phyloP scores from a whole-genome alignment of 139 green algal genomes.

The Picochlorum costavermella region DNA sequence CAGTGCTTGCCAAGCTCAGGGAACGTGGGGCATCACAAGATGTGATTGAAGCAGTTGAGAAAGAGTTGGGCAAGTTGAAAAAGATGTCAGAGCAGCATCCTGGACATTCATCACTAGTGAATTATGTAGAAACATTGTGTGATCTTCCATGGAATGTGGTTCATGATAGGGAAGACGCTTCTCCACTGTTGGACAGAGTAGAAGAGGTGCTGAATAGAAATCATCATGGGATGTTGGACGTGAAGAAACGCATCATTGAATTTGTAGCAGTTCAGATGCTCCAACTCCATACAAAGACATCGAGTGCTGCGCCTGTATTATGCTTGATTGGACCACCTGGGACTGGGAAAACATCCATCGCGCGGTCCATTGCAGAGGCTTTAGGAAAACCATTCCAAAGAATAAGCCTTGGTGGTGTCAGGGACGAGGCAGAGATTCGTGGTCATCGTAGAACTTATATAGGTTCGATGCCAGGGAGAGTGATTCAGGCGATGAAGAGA shows the following conservation, averaged over 20 bases:
- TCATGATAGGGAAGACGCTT: background rate
- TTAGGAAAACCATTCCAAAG: conserved; percentile 80
- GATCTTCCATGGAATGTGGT: conserved; percentile 73
- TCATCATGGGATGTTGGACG: conserved; percentile 88
- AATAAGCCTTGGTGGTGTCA: conserved; percentile 85
- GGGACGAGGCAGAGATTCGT: conserved; percentile 92
- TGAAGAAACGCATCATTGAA: conserved; percentile 95
- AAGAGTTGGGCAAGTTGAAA: conserved; percentile 19
- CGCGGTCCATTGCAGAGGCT: conserved; percentile 69
- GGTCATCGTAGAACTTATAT: conserved; percentile 92
- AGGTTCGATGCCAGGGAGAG: conserved; percentile 85
- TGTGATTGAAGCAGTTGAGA: conserved; percentile 19
- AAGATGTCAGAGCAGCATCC: conserved; percentile 21
- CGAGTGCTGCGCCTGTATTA: conserved; percentile 82
- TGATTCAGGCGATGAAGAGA: conserved; percentile 11
- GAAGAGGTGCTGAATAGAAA: conserved; percentile 73
- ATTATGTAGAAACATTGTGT: conserved; percentile 93
- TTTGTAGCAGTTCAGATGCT: conserved; percentile 90
- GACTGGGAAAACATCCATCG: conserved; percentile 90
- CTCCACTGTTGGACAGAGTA: conserved; percentile 11
- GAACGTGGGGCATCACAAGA: conserved; percentile 10
- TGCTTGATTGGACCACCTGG: conserved; percentile 88
- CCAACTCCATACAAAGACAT: conserved; percentile 41
- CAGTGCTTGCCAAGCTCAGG: too few species aligned
- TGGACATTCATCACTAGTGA: conserved; percentile 53